phyloP scores from a whole-genome alignment of 495 filamentous ascomycete genomes.

The Copromyces sp. region DNA sequence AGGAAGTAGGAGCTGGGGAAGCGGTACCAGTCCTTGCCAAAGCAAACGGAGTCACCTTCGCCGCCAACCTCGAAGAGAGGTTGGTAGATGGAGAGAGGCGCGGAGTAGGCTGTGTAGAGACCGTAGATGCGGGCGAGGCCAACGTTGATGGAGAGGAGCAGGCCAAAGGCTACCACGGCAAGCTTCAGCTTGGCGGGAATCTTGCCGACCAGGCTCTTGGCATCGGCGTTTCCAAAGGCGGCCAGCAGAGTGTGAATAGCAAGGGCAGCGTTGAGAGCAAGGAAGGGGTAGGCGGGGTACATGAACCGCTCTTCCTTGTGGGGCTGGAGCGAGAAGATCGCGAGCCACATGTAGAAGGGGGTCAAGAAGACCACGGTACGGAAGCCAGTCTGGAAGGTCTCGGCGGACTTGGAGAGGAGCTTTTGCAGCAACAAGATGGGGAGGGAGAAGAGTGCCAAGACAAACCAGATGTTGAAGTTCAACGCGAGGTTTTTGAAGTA shows the following conservation, averaged over 20 bases:
- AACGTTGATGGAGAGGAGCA: conserved; percentile 50
- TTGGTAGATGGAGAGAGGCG: conserved; percentile 67
- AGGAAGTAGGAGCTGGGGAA: conserved; percentile 92
- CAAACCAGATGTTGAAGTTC: conserved; percentile 93
- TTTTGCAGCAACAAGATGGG: conserved; percentile 49
- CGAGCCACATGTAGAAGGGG: conserved; percentile 93
- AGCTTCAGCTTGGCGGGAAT: conserved; percentile 65
- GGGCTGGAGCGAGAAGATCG: conserved; percentile 80
- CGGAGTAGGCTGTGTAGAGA: conserved; percentile 74
- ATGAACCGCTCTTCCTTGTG: conserved; percentile 99
- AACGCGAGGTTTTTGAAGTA: conserved; percentile 85
- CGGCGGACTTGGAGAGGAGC: conserved; percentile 27
- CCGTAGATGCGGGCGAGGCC: conserved; percentile 68
- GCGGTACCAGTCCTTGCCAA: conserved; percentile 98
- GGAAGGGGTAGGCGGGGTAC: conserved; percentile 89
- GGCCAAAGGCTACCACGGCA: conserved; percentile 37
- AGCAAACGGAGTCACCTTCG: conserved; percentile 63
- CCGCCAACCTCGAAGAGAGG: conserved; percentile 39
- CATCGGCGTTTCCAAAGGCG: conserved; percentile 58
- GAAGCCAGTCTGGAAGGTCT: conserved; percentile 41
- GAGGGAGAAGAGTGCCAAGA: conserved; percentile 64
- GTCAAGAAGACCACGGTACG: conserved; percentile 65
- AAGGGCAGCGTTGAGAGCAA: conserved; percentile 88
- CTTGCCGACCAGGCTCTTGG: conserved; percentile 51
- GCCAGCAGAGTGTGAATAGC: conserved; percentile 67